These are phyloP conservation scores for Fusarium torreyae DNA, from an alignment of 2,329 filamentous ascomycete species.

Conservation along the genomic window DNA sequence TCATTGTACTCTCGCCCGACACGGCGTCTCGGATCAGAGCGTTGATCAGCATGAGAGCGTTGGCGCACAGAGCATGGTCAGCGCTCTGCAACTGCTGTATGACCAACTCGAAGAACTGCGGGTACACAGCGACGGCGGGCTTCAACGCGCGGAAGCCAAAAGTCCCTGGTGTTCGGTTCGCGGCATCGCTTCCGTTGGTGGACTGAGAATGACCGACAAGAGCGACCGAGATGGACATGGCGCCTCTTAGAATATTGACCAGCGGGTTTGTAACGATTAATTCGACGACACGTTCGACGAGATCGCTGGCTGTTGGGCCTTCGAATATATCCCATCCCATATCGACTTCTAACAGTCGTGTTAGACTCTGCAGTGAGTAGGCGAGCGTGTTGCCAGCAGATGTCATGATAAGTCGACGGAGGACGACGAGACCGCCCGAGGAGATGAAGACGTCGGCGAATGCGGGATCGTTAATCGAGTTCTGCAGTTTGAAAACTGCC, in stretches of 20 bases:
- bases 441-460: slow-evolving; percentile 98
- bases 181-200: slow-evolving; percentile 55
- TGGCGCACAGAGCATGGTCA: slow-evolving; percentile 95
- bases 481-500: slow-evolving; percentile 98
- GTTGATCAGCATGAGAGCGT: slow-evolving; percentile 95
- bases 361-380: slow-evolving; percentile 92
- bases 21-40: slow-evolving; percentile 94
- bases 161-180: slow-evolving; percentile 66
- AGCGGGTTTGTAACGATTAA: slow-evolving; percentile 95
- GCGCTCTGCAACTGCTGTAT: slow-evolving; percentile 93
- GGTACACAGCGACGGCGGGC: slow-evolving; percentile 90
- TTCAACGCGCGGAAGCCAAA: slow-evolving; percentile 94
- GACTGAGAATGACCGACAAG: slow-evolving; percentile 89
- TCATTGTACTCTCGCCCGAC: slow-evolving; percentile 74
- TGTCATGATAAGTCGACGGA: slow-evolving; percentile 86
- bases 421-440: slow-evolving; percentile 84
- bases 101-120: slow-evolving; percentile 94
- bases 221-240: slow-evolving; percentile 96
- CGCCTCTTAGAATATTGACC: slow-evolving; percentile 96
- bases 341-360: slow-evolving; percentile 90
- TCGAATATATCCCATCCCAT: slow-evolving; percentile 97
- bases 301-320: slow-evolving; percentile 71
- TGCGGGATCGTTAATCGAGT: slow-evolving; percentile 93
- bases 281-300: slow-evolving; percentile 86
- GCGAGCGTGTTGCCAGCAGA: slow-evolving; percentile 94